Base-by-base conservation (phyloP, 495 filamentous ascomycete species). In the Aspergillus taichungensis region DNA sequence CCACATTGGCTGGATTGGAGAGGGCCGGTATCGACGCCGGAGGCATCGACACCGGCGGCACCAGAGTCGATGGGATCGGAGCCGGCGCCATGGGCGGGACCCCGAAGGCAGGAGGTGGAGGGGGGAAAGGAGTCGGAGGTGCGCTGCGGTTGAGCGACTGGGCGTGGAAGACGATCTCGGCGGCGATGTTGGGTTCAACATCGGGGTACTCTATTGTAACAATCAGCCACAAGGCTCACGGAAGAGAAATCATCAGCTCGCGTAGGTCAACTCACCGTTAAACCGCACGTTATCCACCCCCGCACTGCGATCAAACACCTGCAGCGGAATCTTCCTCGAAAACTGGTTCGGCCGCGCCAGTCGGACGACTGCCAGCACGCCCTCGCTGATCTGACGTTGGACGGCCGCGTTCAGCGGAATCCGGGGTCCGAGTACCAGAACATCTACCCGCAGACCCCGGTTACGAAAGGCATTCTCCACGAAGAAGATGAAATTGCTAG, bases 371-470 rank as follows among this genome's bases (percentile, higher is more conserved):
- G 85, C 92, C 36, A 82, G 79, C 10, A 98, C 92, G 13, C 92
- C 90, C 63, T 96, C 91, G 27, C 87, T 58, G 34, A 92, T 84
- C 60, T 94, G 89, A 43, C 88, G 78, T 49, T 86, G 80, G 39
- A 97, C 76, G 8, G 95, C 81, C 1, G 82, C 79, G 34, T 78
- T 76, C 32, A 90, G 78, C 29, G 82, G 75, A 30, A 94, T 79
- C 14, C 87, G 79, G n/a, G 88, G 84, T 34, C 76, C 79, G 9
- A 95, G 67, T 27, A 82, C 80, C 56, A 95, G 77, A 9, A 87
- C 77, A 53, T 92, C 84, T 7, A 81, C 80, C 40, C 74, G 83
- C 31, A 98, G 62, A 8, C 80, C 80, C 40, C 82, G 77, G 37
- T 74, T 72, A 36, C 71, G 71, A 56, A 98, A 91, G 3, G 80